Evolutionary conservation across 225 moss, liverwort and hornwort genomes (phyloP), one percentile per base, ranked within the genome.

Genomic region (Sphagnum tenellum): DNA sequence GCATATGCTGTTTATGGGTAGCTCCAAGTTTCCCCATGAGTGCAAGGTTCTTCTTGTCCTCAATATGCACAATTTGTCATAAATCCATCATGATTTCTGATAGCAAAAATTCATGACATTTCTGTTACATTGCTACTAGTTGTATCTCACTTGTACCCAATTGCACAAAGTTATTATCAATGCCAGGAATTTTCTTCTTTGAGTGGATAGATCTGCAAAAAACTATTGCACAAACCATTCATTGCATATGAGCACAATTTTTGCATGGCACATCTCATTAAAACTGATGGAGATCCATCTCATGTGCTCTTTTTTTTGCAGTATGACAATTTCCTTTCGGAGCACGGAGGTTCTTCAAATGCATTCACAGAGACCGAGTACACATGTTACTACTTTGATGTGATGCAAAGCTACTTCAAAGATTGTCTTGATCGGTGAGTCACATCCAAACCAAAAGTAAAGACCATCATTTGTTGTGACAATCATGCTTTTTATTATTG

Each of bases 1-100:
- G 77, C 82, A 79, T 50, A 86, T 82, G 86, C 68, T 82, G 68
- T 86, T 86, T 65, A 79, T 86, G 86, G 82, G 82, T 58, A 82
- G 79, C 72, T 69, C 76, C 61, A 86, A 82, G 66, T 86, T 79
- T 46, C 78, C 82, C 10, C 66, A 86, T 67, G 86, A 86, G 47
- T 77, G 82, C 58, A 76, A 82, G 82, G 86, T 85, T 61, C 60
- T 9, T 6, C 44, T 29, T 8, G 9, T 3, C 11, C 29, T 53
- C 13, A 45, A 46, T 46, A 29, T 29, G 29, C 29, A 29, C 29
- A 29, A 29, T 29, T 29, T 0, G 29, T 29, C 29, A 29, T 29
- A 29, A 29, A 29, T 29, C 29, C 29, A 29, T 29, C 29, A 29
- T 29, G 29, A 29, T 29, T 29, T 29, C 29, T 29, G 29, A 29